Base-by-base conservation (phyloP, 345 rosid species). In the Gossypium bickii region DNA sequence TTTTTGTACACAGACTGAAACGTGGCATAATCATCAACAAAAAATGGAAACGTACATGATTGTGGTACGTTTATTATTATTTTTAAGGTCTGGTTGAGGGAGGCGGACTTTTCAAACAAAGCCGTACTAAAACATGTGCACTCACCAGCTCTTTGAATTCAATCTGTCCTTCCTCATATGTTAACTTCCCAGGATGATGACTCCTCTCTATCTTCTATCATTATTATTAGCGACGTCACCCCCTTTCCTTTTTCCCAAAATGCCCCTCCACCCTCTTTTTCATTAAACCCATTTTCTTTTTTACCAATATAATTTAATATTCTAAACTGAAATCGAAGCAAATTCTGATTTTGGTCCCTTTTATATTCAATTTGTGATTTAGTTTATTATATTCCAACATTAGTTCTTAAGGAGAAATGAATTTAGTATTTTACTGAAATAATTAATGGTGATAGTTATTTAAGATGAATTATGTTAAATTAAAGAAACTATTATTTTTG, bases 161-260 rank as follows among this genome's bases (percentile, higher is more conserved):
- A 63, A 63, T 72, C 67, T 66, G 76, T 66, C 76, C 80, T 72
- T 72, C 77, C 77, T 73, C 73, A 11, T 11, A 47, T 67, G 45
- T 48, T 16, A 0, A 72, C 80, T 67, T 59, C 80, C 76, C 77
- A 73, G 15, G 22, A 72, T 64, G 27, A 48, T 52, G 8, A 16
- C 24, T 51, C 5, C 60, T 9, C 25, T 10, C 47, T 27, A 27
- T 11, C 9, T 7, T 10, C 34, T 9, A 58, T 53, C 27, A 2
- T 8, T 47, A 25, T 20, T 25, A 68, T 8, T 1, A 3, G 12
- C 22, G 15, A 3, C 13, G 16, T 4, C 7, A 2, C 1, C 12
- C 13, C 27, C 2, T 45, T 17, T 0, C 2, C 22, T 22, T 4
- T n/a, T 57, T 20, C 58, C 72, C 22, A 38, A 48, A 60, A 18